phyloP scores from a whole-genome alignment of 192 early-diverging fungal species.

The Coemansia erecta region DNA sequence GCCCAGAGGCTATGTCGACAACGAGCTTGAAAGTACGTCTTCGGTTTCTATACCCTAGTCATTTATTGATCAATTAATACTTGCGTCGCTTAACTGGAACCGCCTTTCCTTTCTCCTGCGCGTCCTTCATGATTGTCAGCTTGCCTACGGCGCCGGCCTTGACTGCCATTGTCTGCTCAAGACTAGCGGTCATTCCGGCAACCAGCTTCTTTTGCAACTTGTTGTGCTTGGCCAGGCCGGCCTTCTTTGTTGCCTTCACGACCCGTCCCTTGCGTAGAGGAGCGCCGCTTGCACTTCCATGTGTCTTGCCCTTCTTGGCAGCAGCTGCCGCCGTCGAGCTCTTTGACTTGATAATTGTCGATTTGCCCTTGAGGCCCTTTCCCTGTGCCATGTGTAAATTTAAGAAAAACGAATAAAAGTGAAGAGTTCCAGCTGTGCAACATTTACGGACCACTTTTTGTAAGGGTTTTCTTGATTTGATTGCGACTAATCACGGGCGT shows the following conservation, averaged over 20 bases:
- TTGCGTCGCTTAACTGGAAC: constrained; percentile 50
- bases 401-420: background rate
- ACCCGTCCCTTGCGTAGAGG: constrained; percentile 36
- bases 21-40: constrained; percentile 10
- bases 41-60: constrained; percentile 3
- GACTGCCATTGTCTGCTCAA: constrained; percentile 61
- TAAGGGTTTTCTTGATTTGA: too few species aligned
- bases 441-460: too few species aligned
- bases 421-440: too few species aligned
- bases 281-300: background rate
- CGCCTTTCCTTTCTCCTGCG: constrained; percentile 56
- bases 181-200: constrained; percentile 33
- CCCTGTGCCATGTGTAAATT: constrained; percentile 42
- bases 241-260: constrained; percentile 43
- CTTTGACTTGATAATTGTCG: constrained; percentile 20
- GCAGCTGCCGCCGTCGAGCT: background rate
- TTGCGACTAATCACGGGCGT: too few species aligned
- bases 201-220: constrained; percentile 44
- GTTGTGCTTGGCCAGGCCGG: constrained; percentile 18
- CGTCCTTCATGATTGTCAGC: constrained; percentile 66
- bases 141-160: constrained; percentile 68
- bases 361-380: constrained; percentile 35
- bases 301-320: background rate
- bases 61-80: constrained; percentile 17
- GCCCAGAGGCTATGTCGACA: background rate